Conservation (phyloP, 2,329 filamentous ascomycete genomes). For the Diaporthe sp. region DNA sequence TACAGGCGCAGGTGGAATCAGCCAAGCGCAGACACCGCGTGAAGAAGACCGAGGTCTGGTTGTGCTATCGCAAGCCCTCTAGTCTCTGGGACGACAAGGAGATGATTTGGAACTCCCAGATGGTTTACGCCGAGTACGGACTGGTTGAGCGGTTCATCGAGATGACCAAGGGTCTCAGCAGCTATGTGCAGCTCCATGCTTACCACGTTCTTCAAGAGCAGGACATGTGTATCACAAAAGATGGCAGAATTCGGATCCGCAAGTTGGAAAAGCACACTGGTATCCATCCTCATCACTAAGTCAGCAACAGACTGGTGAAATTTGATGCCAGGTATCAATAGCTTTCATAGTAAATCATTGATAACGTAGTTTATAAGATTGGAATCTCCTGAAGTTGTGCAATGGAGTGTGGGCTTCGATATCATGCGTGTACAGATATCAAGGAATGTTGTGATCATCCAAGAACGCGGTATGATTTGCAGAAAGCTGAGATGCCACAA, state of each 20-base stretch:
- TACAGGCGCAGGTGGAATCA: not conserved
- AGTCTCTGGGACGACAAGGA: not conserved
- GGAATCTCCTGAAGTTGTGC: not conserved
- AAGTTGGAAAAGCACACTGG: not conserved
- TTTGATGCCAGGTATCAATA: not conserved
- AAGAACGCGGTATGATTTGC: not conserved
- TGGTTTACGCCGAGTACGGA: not conserved
- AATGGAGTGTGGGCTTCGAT: not conserved
- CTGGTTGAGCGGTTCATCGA: not conserved
- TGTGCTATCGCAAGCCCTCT: not conserved
- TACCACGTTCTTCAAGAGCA: not conserved
- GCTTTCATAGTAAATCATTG: too few species aligned
- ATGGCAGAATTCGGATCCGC: not conserved
- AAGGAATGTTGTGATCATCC: not conserved
- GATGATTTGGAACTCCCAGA: not conserved
- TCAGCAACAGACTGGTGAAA: not conserved
- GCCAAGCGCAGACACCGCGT: not conserved
- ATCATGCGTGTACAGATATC: not conserved
- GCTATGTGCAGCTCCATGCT: not conserved
- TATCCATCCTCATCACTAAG: not conserved
- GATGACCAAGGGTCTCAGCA: not conserved
- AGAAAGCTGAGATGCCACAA: not conserved
- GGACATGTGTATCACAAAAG: not conserved
- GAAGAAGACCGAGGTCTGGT: not conserved
- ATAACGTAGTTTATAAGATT: not conserved